A percentile compares a stretch with the other conserved stretches of the same genome.
phyloP scores from a whole-genome alignment of 306 rosid species.

The Dicorynia guianensis region DNA sequence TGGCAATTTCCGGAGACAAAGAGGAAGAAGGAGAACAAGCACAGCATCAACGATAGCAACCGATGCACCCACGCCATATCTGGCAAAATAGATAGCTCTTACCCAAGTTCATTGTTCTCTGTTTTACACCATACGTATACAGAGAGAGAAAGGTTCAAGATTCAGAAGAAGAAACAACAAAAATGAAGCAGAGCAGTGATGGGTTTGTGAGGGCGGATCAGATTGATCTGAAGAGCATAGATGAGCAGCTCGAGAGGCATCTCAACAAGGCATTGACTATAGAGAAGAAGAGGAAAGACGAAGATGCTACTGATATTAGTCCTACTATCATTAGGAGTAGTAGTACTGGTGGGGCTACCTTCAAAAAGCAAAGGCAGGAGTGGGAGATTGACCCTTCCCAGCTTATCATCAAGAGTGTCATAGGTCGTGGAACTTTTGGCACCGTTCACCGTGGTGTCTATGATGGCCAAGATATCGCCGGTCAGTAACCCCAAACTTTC shows the following conservation, averaged over 20 bases:
- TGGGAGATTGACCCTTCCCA: conserved; percentile 91
- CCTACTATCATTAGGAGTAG: conserved; percentile 9
- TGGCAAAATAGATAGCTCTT: neutral
- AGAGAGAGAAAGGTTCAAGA: neutral
- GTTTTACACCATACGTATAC: neutral
- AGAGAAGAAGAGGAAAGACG: conserved; percentile 64
- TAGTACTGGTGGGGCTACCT: neutral
- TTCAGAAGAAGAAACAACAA: neutral
- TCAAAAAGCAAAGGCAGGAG: conserved; percentile 63
- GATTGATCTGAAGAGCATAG: conserved; percentile 85
- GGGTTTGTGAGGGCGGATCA: conserved; percentile 89
- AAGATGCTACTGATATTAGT: neutral
- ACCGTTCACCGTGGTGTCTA: conserved; percentile 88
- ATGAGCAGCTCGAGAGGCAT: conserved; percentile 86
- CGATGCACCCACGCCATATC: conserved; percentile 15
- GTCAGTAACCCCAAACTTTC: conserved; percentile 34
- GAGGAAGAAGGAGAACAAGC: conserved; percentile 17
- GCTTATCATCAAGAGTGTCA: conserved; percentile 71
- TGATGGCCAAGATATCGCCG: conserved; percentile 82
- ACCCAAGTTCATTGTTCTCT: conserved; percentile 25
- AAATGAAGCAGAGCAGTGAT: conserved; percentile 70
- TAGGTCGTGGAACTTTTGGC: conserved; percentile 86
- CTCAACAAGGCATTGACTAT: conserved; percentile 64
- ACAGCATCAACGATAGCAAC: conserved; percentile 17
- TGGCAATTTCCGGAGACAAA: conserved; percentile 34